Evolutionary conservation across 495 filamentous ascomycete species (phyloP).

Genomic region (Friedmanniomyces simplex): DNA sequence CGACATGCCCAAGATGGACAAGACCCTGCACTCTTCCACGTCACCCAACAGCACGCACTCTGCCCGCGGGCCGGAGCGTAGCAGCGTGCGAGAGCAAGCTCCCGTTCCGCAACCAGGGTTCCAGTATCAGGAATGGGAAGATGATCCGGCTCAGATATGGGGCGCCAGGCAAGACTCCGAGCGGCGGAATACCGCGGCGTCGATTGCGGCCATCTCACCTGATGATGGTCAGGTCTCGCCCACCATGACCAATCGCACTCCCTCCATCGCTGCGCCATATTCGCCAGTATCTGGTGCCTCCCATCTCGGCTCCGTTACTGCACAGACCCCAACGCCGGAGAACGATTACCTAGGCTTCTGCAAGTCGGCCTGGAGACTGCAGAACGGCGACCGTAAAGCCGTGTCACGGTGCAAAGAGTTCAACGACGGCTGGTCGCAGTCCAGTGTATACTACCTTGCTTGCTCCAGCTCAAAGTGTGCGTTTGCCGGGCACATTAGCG

Average conservation of each 20-base stretch:
- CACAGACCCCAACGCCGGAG: conserved; percentile 1
- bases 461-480: conserved; percentile 10
- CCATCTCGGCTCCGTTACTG: neutral
- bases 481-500: conserved; percentile 4
- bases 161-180: neutral
- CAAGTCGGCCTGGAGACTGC: conserved; percentile 14
- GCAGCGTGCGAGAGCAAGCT: neutral
- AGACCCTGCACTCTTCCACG: neutral
- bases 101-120: neutral
- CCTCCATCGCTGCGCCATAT: neutral
- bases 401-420: conserved; percentile 8
- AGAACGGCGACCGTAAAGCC: conserved; percentile 8
- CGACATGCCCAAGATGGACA: neutral
- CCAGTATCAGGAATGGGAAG: conserved; percentile 9
- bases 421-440: neutral
- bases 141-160: conserved; percentile 9
- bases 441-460: conserved; percentile 2
- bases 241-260: neutral
- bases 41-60: conserved; percentile 1
- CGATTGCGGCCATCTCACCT: neutral
- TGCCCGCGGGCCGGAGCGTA: neutral
- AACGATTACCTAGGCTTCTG: conserved; percentile 20
- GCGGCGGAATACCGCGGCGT: neutral
- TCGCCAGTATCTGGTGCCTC: neutral
- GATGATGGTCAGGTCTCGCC: neutral